Evolutionary conservation across 257 asterid species (phyloP).

Genomic region (Solanum paucissectum): DNA sequence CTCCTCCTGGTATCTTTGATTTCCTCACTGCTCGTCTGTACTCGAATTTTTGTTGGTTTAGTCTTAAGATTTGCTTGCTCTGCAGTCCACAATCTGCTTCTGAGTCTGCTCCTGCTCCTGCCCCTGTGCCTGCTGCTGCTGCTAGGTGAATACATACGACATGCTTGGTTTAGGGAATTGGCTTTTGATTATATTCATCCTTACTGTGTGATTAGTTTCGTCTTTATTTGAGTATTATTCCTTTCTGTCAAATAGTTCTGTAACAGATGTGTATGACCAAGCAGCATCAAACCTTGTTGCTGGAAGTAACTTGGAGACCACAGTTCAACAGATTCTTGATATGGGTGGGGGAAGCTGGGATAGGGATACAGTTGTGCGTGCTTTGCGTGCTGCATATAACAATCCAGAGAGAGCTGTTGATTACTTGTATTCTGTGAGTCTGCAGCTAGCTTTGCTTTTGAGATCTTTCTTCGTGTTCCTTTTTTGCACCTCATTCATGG

Average conservation of each 20-base stretch:
- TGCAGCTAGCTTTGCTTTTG: background rate
- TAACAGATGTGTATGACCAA: conserved; percentile 55
- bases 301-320: conserved; percentile 60
- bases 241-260: conserved; percentile 32
- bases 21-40: background rate
- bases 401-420: conserved; percentile 94
- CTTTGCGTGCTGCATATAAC: conserved; percentile 78
- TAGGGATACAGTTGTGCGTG: conserved; percentile 69
- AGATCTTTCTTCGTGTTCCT: background rate
- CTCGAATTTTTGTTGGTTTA: background rate
- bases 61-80: background rate
- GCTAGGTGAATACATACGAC: conserved; percentile 35
- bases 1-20: conserved; percentile 7
- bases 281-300: conserved; percentile 91
- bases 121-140: conserved; percentile 20
- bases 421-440: conserved; percentile 75
- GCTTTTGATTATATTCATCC: background rate
- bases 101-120: conserved; percentile 35
- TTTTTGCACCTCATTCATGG: background rate
- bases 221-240: background rate
- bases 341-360: conserved; percentile 98
- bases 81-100: conserved; percentile 56
- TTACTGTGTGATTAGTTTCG: background rate
- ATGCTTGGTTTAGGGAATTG: background rate
- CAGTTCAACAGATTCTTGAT: conserved; percentile 76